Percentiles rank a stretch among this genome's conserved stretches.
These are phyloP conservation scores for Backusella westeae DNA, from an alignment of 192 early-diverging fungal genomes.

Conservation along the genomic window DNA sequence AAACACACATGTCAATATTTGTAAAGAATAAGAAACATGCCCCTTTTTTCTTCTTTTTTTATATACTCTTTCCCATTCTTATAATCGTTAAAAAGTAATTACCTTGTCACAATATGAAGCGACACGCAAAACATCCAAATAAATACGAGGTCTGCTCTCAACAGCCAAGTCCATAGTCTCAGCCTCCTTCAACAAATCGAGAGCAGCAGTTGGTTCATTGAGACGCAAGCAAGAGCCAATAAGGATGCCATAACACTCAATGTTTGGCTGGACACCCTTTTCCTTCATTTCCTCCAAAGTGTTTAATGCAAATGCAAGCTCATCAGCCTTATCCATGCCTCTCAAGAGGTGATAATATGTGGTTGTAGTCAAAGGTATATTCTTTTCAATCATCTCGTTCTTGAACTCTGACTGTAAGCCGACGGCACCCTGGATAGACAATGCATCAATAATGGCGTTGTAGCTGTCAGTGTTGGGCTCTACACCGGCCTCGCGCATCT, in stretches of 20 bases:
- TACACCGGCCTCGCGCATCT: conserved; percentile 35
- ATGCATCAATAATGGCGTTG: conserved; percentile 34
- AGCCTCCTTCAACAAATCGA: conserved; percentile 42
- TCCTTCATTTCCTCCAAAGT: conserved; percentile 40
- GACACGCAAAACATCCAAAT: conserved; percentile 37
- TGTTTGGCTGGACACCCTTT: conserved; percentile 27
- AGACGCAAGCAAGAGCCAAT: conserved; percentile 32
- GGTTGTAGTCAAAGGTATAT: conserved; percentile 10
- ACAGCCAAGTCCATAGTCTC: conserved; percentile 35
- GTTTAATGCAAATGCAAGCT: conserved; percentile 40
- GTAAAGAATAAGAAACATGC: background rate
- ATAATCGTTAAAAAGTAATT: background rate
- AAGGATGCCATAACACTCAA: conserved; percentile 26
- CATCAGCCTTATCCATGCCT: conserved; percentile 28
- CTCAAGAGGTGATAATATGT: conserved; percentile 41
- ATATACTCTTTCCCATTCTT: background rate
- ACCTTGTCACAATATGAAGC: conserved; percentile 42
- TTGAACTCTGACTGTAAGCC: background rate
- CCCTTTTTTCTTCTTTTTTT: background rate
- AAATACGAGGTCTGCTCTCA: conserved; percentile 34
- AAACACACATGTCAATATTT: background rate
- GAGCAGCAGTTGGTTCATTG: conserved; percentile 36
- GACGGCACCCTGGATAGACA: background rate
- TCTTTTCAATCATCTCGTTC: conserved; percentile 19
- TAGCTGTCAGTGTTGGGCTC: conserved; percentile 37